A percentile compares a stretch with the other conserved stretches of the same genome.
These are phyloP conservation scores for Corniculantispora saksenae DNA, from an alignment of 2,329 filamentous ascomycete genomes.

Conservation along the genomic window DNA sequence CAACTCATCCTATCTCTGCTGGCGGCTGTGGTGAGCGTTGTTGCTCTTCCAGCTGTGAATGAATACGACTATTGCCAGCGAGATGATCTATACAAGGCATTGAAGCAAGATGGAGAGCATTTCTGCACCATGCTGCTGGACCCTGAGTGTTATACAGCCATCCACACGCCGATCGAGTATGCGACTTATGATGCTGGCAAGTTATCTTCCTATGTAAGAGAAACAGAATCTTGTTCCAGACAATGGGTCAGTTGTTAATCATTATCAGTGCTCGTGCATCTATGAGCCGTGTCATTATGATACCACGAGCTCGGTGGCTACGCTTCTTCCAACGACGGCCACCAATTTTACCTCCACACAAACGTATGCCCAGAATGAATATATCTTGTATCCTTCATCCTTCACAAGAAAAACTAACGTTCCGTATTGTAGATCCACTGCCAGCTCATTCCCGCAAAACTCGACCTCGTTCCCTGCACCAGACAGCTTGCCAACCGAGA, in stretches of 20 bases:
- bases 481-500: neutral
- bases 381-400: too few species aligned
- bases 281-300: constrained; percentile 11
- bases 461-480: neutral
- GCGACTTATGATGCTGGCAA: constrained; percentile 30
- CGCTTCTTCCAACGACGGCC: neutral
- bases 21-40: neutral
- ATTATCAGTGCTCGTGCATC: constrained; percentile 13
- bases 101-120: constrained; percentile 27
- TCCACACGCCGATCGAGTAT: constrained; percentile 32
- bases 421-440: neutral
- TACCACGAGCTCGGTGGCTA: neutral
- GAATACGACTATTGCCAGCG: constrained; percentile 27
- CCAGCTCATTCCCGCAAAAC: neutral
- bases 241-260: neutral
- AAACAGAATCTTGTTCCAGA: neutral
- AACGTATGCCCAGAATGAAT: neutral
- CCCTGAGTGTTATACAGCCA: constrained; percentile 19
- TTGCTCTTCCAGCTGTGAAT: constrained; percentile 20
- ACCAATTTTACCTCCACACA: neutral
- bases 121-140: constrained; percentile 35
- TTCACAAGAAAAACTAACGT: neutral
- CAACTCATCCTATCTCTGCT: neutral
- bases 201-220: constrained; percentile 35
- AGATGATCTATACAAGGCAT: constrained; percentile 34